A percentile compares a stretch with the other conserved stretches of the same genome.
These are phyloP conservation scores for Sisymbrium altissimum DNA, from an alignment of 345 rosid genomes.

Conservation along the genomic window DNA sequence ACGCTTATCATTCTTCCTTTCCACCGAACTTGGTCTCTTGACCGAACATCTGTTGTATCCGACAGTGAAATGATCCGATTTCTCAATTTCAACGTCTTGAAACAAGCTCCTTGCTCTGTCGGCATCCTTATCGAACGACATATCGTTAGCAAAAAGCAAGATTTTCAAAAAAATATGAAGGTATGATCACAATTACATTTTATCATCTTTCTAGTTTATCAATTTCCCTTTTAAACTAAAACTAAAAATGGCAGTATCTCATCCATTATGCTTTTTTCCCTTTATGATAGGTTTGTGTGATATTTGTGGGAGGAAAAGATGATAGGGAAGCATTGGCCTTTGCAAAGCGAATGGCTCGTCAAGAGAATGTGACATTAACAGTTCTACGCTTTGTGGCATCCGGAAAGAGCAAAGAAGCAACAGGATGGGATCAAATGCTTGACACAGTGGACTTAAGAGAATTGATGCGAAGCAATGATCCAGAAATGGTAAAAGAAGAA, in stretches of 20 bases:
- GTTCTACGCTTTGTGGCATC: conserved; percentile 28
- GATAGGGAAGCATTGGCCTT: conserved; percentile 54
- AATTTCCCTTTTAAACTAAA: background rate
- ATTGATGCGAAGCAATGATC: conserved; percentile 12
- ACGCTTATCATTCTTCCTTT: conserved; percentile 59
- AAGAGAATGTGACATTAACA: conserved; percentile 25
- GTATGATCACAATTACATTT: background rate
- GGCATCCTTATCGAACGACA: conserved; percentile 42
- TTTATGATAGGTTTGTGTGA: conserved; percentile 13
- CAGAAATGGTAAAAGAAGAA: background rate
- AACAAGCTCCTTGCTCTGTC: conserved; percentile 62
- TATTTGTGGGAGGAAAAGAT: conserved; percentile 57
- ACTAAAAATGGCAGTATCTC: background rate
- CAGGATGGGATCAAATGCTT: conserved; percentile 39
- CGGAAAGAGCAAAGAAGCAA: background rate
- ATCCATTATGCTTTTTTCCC: no score
- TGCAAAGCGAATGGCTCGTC: conserved; percentile 41
- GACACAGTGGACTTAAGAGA: conserved; percentile 35
- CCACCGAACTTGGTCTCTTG: conserved; percentile 50
- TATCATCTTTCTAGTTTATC: background rate
- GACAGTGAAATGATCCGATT: conserved; percentile 31
- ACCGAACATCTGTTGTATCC: conserved; percentile 30
- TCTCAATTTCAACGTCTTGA: conserved; percentile 44
- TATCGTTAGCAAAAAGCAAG: conserved; percentile 12
- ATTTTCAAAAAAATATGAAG: background rate